Percentiles rank a stretch among this genome's conserved stretches.
Evolutionary conservation across 1,284 basidiomycete species (phyloP).

Genomic region (Xerocomus minutiporus): DNA sequence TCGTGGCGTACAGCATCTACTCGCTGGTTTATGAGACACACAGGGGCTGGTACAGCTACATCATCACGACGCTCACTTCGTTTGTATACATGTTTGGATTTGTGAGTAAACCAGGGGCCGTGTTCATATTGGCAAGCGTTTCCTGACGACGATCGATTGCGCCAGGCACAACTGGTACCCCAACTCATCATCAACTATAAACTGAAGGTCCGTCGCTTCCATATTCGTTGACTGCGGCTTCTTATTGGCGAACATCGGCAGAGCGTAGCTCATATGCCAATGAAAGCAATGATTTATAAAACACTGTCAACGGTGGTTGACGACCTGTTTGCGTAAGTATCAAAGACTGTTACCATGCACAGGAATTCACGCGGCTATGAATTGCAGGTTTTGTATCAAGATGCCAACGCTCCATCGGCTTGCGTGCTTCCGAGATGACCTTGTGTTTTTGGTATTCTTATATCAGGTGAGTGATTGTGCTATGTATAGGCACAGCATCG

Average conservation of each 20-base stretch:
- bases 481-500: constrained; percentile 13
- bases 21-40: constrained; percentile 88
- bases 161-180: constrained; percentile 81
- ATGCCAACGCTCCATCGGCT: constrained; percentile 93
- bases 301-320: constrained; percentile 87
- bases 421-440: constrained; percentile 88
- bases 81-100: constrained; percentile 98
- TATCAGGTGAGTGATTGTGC: constrained; percentile 63
- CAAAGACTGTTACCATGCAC: constrained; percentile 14
- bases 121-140: constrained; percentile 4
- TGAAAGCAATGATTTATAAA: constrained; percentile 98
- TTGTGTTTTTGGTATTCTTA: constrained; percentile 82
- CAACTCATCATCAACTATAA: constrained; percentile 97
- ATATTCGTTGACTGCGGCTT: constrained; percentile 13
- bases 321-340: constrained; percentile 81
- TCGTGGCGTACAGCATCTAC: constrained; percentile 86
- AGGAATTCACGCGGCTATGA: constrained; percentile 14
- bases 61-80: constrained; percentile 82
- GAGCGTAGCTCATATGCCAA: constrained; percentile 90
- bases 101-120: constrained; percentile 46
- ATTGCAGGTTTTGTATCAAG: constrained; percentile 81
- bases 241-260: constrained; percentile 32
- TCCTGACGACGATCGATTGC: constrained; percentile 19
- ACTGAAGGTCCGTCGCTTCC: constrained; percentile 61
- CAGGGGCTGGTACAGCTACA: constrained; percentile 92